Evolutionary conservation across 805 yeast species (phyloP), one percentile per base, ranked within the genome.

Genomic region (Zygotorulaspora chibaensis): DNA sequence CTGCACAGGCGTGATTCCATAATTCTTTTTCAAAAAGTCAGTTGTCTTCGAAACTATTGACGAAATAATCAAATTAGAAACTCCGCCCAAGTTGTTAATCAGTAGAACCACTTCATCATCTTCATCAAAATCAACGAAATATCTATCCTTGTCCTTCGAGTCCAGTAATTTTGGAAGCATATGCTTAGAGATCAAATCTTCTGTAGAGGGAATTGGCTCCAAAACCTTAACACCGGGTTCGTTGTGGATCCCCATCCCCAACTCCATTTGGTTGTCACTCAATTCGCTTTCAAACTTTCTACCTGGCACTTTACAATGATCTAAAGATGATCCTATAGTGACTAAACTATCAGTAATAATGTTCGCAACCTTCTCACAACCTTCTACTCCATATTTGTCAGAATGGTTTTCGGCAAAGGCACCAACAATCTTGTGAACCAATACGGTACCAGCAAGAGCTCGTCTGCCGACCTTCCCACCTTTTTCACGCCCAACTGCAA

Each of bases 241-340:
- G 59, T 90, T 90, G 67, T 90, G 98, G 50, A 90, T 90, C 37
- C 98, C 98, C 81, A 90, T 83, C 23, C 98, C 98, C 47, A 90
- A 74, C 65, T 90, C 98, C 61, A 85, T 83, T 65, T 86, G 87
- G 47, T 80, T 71, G 3, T 66, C 74, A 23, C 68, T 74, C 50
- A 87, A 74, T 45, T 67, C 63, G 27, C 73, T 70, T 57, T 77
- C 83, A 44, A 73, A 74, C 45, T 74, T 76, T 56, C 86, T 78
- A 4, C 95, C 95, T 3, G 98, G 97, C 17, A 90, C 95, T 35
- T 86, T 80, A 43, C 93, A 87, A 59, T 93, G 90, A 56, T 87
- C 96, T 54, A 90, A 72, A 1, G 96, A 84, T 1, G 95, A 87
- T 35, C 95, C 96, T 57, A 91, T 79, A 9, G 97, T 89, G 33